Conservation (phyloP, 2,329 filamentous ascomycete genomes). For the Phoma sp. region DNA sequence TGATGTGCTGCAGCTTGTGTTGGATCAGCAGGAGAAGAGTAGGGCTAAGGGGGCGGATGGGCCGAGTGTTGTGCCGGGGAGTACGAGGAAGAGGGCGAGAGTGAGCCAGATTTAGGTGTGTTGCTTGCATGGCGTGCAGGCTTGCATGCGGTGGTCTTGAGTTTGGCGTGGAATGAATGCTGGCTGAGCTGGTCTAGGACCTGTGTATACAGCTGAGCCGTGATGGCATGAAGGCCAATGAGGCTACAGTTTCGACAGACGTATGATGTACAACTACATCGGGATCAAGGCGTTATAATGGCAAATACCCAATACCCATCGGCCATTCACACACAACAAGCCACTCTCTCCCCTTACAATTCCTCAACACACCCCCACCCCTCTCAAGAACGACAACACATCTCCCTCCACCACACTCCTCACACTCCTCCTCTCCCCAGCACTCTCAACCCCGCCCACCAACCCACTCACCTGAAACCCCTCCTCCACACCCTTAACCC, state of each 20-base stretch:
- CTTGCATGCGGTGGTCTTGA: background rate
- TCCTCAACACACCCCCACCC: constrained; percentile 8
- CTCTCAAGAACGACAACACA: constrained; percentile 14
- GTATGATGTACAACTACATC: too few species aligned
- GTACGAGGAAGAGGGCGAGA: constrained; percentile 42
- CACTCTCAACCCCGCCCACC: background rate
- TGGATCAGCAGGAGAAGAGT: constrained; percentile 59
- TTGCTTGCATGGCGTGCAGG: too few species aligned
- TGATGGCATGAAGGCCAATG: too few species aligned
- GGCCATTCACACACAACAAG: too few species aligned
- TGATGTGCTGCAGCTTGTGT: constrained; percentile 78
- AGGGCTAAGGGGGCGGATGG: constrained; percentile 36
- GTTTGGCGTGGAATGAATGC: too few species aligned
- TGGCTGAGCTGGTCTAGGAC: too few species aligned
- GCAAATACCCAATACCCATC: too few species aligned
- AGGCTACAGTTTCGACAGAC: too few species aligned
- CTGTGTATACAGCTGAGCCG: too few species aligned
- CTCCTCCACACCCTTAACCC: constrained; percentile 19
- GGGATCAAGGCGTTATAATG: too few species aligned
- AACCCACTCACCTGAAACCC: constrained; percentile 15
- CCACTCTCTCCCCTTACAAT: too few species aligned
- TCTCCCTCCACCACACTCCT: constrained; percentile 20
- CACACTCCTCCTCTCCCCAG: constrained; percentile 12
- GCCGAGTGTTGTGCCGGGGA: constrained; percentile 48
- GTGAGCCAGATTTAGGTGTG: constrained; percentile 36